These are phyloP conservation scores for Diplodia sapinea DNA, from an alignment of 2,329 filamentous ascomycete genomes.

Conservation along the genomic window DNA sequence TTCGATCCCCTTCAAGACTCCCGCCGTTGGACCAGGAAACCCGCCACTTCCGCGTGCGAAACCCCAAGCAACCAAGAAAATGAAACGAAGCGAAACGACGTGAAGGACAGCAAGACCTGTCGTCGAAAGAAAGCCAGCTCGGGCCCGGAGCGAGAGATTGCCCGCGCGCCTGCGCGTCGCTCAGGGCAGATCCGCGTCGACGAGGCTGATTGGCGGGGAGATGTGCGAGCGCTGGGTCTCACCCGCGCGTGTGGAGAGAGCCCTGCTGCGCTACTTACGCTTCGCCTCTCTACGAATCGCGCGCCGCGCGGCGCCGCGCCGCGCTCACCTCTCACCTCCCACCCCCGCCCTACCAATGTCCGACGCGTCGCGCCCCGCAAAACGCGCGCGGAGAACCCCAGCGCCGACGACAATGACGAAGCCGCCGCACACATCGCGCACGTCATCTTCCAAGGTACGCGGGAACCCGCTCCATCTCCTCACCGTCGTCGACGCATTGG, in stretches of 20 bases:
- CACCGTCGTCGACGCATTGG: too few relatives aligned
- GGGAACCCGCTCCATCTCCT: not conserved
- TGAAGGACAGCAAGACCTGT: not conserved
- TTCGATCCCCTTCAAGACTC: too few relatives aligned
- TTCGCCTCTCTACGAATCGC: too few relatives aligned
- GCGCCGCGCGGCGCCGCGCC: too few relatives aligned
- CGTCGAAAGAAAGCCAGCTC: not conserved
- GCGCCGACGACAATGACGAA: not conserved
- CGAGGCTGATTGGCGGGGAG: not conserved
- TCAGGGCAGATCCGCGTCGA: not conserved
- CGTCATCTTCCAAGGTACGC: not conserved
- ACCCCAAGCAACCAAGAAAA: not conserved
- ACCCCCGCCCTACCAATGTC: not conserved
- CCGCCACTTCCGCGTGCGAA: too few relatives aligned
- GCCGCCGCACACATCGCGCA: not conserved
- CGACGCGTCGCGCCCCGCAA: constrained; percentile 23
- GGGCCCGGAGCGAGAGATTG: not conserved
- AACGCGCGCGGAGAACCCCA: constrained; percentile 6
- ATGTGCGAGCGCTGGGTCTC: not conserved
- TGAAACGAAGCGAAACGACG: not conserved
- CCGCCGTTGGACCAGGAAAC: too few relatives aligned
- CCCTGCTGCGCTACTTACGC: too few relatives aligned
- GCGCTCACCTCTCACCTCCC: not conserved
- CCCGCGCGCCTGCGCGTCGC: not conserved
- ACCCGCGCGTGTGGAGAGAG: too few relatives aligned